These are phyloP conservation scores for Sequoiadendron giganteum DNA, from an alignment of 75 land plant genomes.

Conservation along the genomic window DNA sequence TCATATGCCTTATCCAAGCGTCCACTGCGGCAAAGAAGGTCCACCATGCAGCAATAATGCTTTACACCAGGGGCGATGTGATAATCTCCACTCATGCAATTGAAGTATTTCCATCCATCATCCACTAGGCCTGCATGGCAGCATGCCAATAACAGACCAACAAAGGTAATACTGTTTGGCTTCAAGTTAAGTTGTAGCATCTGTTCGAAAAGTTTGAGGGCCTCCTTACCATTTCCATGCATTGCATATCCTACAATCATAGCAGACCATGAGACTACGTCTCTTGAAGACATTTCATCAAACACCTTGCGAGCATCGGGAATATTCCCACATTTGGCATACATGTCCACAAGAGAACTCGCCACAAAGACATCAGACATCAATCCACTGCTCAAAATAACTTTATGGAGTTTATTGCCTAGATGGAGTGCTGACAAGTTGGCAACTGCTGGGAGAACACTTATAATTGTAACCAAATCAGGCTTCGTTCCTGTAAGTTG, in stretches of 20 bases:
- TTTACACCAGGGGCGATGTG: slow-evolving; percentile 39
- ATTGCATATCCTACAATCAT: slow-evolving; percentile 57
- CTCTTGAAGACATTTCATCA: slow-evolving; percentile 15
- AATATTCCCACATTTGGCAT: slow-evolving; percentile 69
- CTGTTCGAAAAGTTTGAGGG: slow-evolving; percentile 38
- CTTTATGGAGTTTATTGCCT: slow-evolving; percentile 48
- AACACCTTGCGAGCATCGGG: slow-evolving; percentile 41
- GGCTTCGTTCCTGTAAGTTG: slow-evolving; percentile 20
- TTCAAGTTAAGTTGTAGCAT: slow-evolving; percentile 26
- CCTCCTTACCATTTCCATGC: slow-evolving; percentile 41
- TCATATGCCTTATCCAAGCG: slow-evolving; percentile 46
- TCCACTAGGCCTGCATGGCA: slow-evolving; percentile 63
- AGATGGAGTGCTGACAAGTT: slow-evolving; percentile 46
- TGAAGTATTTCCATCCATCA: slow-evolving; percentile 45
- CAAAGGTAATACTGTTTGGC: slow-evolving; percentile 59
- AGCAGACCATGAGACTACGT: slow-evolving; percentile 57
- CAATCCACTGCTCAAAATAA: slow-evolving; percentile 18
- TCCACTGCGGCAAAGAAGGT: slow-evolving; percentile 73
- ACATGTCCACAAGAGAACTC: slow-evolving; percentile 62
- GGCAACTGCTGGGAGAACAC: slow-evolving; percentile 51
- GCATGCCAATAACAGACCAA: slow-evolving; percentile 64
- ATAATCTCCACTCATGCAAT: slow-evolving; percentile 39
- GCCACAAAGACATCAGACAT: slow-evolving; percentile 18
- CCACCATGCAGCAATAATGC: slow-evolving; percentile 67
- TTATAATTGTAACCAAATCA: slow-evolving; percentile 42